These are phyloP conservation scores for Trichothecium sympodiale DNA, from an alignment of 2,329 filamentous ascomycete species.

Conservation along the genomic window DNA sequence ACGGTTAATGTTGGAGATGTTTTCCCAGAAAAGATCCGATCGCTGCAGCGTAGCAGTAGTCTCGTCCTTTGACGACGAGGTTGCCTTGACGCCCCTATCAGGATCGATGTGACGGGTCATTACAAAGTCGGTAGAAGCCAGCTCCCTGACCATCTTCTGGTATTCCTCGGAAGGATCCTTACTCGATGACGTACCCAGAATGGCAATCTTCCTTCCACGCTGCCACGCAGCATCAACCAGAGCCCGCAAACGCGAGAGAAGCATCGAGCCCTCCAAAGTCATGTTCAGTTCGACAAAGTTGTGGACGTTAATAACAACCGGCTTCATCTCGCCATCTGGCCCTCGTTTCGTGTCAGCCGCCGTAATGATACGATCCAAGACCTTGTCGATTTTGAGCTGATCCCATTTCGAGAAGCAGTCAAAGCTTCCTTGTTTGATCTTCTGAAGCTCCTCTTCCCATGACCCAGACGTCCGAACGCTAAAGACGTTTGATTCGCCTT, in stretches of 20 bases:
- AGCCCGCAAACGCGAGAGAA: conserved; percentile 60
- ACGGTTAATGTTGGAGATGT: conserved; percentile 32
- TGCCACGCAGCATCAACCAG: conserved; percentile 62
- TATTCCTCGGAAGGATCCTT: conserved; percentile 36
- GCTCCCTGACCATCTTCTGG: conserved; percentile 23
- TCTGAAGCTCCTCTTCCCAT: conserved; percentile 33
- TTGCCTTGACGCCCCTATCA: conserved; percentile 11
- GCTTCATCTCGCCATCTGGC: conserved; percentile 10
- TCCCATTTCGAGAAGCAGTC: conserved; percentile 41
- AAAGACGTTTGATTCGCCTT: conserved; percentile 19
- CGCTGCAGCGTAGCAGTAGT: conserved; percentile 14
- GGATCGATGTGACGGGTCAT: conserved; percentile 23
- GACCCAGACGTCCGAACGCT: conserved; percentile 15
- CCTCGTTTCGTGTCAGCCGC: conserved; percentile 15
- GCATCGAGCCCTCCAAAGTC: conserved; percentile 54
- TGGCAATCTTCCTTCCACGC: conserved; percentile 59
- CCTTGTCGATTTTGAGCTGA: conserved; percentile 47
- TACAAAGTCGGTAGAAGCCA: conserved; percentile 29
- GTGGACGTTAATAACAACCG: conserved; percentile 65
- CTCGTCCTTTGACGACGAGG: neutral
- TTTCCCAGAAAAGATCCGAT: conserved; percentile 31
- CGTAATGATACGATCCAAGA: conserved; percentile 43
- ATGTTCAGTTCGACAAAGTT: conserved; percentile 71
- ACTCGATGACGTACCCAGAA: conserved; percentile 67
- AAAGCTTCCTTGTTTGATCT: conserved; percentile 25